phyloP scores from a whole-genome alignment of 164 flowering plant genomes.

The Berberis vulgaris region DNA sequence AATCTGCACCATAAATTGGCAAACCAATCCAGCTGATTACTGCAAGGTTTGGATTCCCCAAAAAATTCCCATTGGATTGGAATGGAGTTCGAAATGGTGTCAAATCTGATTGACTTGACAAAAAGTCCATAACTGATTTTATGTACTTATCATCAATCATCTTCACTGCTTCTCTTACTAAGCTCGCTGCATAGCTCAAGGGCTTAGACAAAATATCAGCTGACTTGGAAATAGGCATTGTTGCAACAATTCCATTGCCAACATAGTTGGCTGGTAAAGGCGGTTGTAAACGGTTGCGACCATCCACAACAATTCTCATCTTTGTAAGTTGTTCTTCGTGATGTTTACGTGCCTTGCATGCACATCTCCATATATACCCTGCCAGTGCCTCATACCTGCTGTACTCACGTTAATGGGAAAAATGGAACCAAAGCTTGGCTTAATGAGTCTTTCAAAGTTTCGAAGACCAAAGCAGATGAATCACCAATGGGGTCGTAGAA shows the following conservation, averaged over 20 bases:
- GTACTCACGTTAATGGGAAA: constrained; percentile 7
- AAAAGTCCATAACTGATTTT: neutral
- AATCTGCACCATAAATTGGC: constrained; percentile 20
- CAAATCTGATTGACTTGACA: constrained; percentile 11
- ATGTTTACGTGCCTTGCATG: constrained; percentile 21
- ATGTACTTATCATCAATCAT: neutral
- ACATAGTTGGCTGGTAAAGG: constrained; percentile 19
- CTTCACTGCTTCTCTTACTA: neutral
- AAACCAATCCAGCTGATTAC: constrained; percentile 28
- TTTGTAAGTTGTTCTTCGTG: constrained; percentile 13
- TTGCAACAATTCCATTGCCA: constrained; percentile 18
- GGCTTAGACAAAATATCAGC: neutral
- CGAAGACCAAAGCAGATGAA: too few relatives aligned
- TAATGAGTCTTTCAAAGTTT: too few relatives aligned
- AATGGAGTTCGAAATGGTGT: neutral
- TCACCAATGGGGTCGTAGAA: too few relatives aligned
- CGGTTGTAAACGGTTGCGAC: constrained; percentile 18
- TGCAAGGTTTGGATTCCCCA: constrained; percentile 27
- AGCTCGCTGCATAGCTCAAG: neutral
- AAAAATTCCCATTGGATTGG: constrained; percentile 3
- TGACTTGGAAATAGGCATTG: neutral
- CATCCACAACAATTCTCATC: constrained; percentile 13
- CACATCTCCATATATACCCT: constrained; percentile 33
- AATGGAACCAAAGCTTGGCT: too few relatives aligned
- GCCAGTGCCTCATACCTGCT: constrained; percentile 21